Base-by-base conservation (phyloP, 2,329 filamentous ascomycete species). In the Xylariales sp. region DNA sequence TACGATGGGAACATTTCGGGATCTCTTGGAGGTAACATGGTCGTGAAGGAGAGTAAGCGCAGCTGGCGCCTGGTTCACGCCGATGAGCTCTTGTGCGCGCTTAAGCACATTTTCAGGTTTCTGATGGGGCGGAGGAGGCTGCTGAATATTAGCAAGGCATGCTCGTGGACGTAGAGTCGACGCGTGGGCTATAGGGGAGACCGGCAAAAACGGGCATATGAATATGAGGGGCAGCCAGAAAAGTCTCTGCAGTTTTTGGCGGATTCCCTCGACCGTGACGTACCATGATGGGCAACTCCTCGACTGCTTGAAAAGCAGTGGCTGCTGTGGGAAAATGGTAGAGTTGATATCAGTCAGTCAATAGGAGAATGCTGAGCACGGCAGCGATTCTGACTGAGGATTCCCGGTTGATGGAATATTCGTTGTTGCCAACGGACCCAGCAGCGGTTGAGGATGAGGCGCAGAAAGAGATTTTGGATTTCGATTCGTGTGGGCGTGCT, bases 51-150 rank as follows among this genome's bases (percentile, higher is more conserved):
- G 83, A 59, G 84, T 89, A 63, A 98, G 76, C 62, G 93, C 93
- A 59, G 93, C 91, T 56, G 87, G 81, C 54, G 86, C 77, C 79
- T 98, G 93, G 64, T 87, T 85, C 60, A 98, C 93, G 61, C 89
- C 93, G 72, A 97, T 96, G 69, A 98, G 88, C 76, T 98, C 93
- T 69, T 97, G 85, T 48, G 93, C 93, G 67, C 93, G 83, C 81
- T 95, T 95, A 66, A 97, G 83, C 63, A 96, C 90, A 83, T 98
- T 98, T 76, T 98, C 93, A 61, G 93, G 93, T 70, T 95, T 95
- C 65, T 93, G 90, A 67, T 97, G 89, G 54, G 89, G 86, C 72
- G 90, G 90, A 64, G 93, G 93, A 75, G 93, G 88, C 93, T n/a
- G n/a, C n/a, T n/a, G 8, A 25, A 25, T 25, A 25, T 8, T 25